Evolutionary conservation across 192 early-diverging fungal genomes (phyloP).

Genomic region (Backusella psychrophila): DNA sequence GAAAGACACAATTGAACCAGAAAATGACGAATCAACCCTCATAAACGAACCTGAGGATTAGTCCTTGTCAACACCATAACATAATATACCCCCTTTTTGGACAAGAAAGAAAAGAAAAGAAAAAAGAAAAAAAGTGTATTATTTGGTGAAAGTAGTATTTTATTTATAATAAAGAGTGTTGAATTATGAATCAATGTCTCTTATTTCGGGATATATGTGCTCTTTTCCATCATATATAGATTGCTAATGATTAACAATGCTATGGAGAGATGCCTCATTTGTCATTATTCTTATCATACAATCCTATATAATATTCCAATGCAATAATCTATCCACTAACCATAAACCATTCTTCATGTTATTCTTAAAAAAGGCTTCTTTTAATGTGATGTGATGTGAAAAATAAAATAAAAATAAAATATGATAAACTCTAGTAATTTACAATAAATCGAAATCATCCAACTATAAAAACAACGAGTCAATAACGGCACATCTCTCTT

Average conservation of each 20-base stretch:
- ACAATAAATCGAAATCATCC: conserved; percentile 87
- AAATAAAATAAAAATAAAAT: background rate
- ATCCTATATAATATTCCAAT: too few species aligned
- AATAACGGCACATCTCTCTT: background rate
- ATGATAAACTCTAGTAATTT: conserved; percentile 16
- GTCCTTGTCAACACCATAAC: background rate
- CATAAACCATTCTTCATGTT: background rate
- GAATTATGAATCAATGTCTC: too few species aligned
- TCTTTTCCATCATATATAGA: too few species aligned
- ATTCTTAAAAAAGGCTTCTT: background rate
- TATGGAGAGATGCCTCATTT: too few species aligned
- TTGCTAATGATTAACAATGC: too few species aligned
- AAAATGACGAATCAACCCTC: background rate
- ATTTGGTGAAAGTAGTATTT: background rate
- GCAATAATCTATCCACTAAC: background rate
- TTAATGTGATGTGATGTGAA: background rate
- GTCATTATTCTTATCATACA: too few species aligned
- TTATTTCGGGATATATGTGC: too few species aligned
- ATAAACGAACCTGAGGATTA: background rate
- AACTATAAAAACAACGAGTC: conserved; percentile 44
- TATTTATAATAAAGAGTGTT: background rate
- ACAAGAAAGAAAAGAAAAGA: too few species aligned
- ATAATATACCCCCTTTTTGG: background rate
- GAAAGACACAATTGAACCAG: background rate
- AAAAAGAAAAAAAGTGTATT: background rate